Evolutionary conservation across 2,329 filamentous ascomycete genomes (phyloP), one percentile per base, ranked within the genome.

Genomic region (Fusarium mangiferae): DNA sequence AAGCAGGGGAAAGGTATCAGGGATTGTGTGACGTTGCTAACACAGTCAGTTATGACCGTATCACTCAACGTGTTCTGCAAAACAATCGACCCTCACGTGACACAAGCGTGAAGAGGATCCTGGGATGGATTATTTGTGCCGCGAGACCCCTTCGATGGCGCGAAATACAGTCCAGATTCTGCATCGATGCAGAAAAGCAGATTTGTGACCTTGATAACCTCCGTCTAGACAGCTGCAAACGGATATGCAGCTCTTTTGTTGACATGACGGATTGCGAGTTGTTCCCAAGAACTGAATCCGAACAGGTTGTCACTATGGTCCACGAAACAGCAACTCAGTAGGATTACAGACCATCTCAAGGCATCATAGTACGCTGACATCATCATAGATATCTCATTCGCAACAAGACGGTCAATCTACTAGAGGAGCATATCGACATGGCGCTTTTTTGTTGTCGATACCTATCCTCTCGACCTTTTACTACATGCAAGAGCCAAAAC

Each of bases 371-470:
- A 1, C 12, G 11, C 26, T 54, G 3, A 46, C 1, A 5, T 8
- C 0, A 0, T 0, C 3, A 5, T 3, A 65, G 64, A 2, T 66
- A 66, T 4, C 60, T 66, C 0, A 1, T 66, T 0, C 7, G 3
- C 5, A 51, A 7, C 0, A 2, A 6, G 0, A 44, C 24, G 0
- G 11, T 66, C 0, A 17, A 51, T 0, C 4, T 66, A 0, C 0
- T 44, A 0, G 0, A 57, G 0, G 22, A 66, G 4, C 60, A 66
- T 20, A 14, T 30, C 0, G n/a, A 39, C 0, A 64, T 65, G 59
- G 22, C 60, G 0, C 60, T 65, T 0, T 65, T 65, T 10, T 65
- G 51, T 18, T 51, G 22, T 6, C 42, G 26, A 0, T 66, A 66
- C 0, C 3, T 66, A 0, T 65, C 60, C 0, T 66, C 64, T 5